phyloP scores from a whole-genome alignment of 352 stramenopile genomes.

The Phytophthora idaei region DNA sequence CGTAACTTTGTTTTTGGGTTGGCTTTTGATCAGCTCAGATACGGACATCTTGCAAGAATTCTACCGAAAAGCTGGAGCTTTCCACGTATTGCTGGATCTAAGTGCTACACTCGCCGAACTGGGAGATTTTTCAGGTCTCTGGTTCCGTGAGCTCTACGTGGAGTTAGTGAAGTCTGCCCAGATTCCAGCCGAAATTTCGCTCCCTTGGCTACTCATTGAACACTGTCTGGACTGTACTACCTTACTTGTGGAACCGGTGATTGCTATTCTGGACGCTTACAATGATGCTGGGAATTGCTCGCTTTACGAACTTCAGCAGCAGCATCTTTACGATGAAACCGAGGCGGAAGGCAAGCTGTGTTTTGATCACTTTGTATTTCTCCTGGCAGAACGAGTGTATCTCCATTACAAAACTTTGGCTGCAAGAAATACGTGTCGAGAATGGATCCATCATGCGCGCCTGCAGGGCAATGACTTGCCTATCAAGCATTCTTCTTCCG shows the following conservation, averaged over 20 bases:
- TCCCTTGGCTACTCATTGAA: slow-evolving; percentile 85
- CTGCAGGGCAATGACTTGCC: background rate
- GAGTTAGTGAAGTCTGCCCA: slow-evolving; percentile 70
- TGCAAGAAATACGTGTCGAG: slow-evolving; percentile 18
- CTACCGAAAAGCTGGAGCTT: slow-evolving; percentile 51
- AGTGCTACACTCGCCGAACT: slow-evolving; percentile 52
- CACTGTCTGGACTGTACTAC: slow-evolving; percentile 43
- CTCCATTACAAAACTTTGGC: slow-evolving; percentile 57
- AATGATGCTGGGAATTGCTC: slow-evolving; percentile 74
- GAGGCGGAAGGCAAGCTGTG: slow-evolving; percentile 82
- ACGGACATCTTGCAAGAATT: slow-evolving; percentile 60
- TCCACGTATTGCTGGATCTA: slow-evolving; percentile 63
- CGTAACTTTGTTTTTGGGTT: background rate
- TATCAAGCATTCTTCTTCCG: slow-evolving; percentile 3
- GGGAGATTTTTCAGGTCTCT: slow-evolving; percentile 73
- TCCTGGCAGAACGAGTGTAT: slow-evolving; percentile 71
- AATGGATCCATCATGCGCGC: background rate
- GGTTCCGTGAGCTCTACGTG: slow-evolving; percentile 85
- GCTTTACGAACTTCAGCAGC: slow-evolving; percentile 59
- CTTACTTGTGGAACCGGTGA: slow-evolving; percentile 35
- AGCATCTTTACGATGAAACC: slow-evolving; percentile 83
- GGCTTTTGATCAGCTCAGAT: slow-evolving; percentile 55
- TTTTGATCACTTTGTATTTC: slow-evolving; percentile 80
- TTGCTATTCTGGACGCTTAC: slow-evolving; percentile 84
- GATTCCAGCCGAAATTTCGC: slow-evolving; percentile 81